Evolutionary conservation across 371 early-diverging fungal genomes (phyloP), one percentile per base, ranked within the genome.

Genomic region (Rhizomucor pusillus): DNA sequence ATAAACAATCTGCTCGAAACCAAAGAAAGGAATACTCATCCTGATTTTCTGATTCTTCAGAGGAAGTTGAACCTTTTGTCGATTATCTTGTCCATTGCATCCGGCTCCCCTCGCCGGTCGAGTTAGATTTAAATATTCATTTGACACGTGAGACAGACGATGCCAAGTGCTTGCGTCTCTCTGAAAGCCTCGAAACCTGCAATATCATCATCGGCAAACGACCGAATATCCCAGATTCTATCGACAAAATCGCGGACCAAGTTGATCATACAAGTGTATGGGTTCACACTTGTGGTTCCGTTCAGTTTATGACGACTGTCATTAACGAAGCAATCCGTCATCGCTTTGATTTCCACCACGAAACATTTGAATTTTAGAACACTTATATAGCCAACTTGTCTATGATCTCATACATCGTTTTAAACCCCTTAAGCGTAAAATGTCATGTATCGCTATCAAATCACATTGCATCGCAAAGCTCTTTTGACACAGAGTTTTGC

Each of bases 361-460:
- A 75, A 59, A 72, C 73, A 18, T 75, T 75, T 56, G 76, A 75
- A 43, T 72, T 72, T 45, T 72, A 67, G n/a, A n/a, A n/a, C n/a
- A n/a, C n/a, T n/a, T n/a, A n/a, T n/a, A n/a, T n/a, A n/a, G n/a
- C n/a, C n/a, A n/a, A n/a, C n/a, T n/a, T n/a, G n/a, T n/a, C n/a
- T n/a, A n/a, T n/a, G n/a, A n/a, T n/a, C n/a, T n/a, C n/a, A n/a
- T n/a, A n/a, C n/a, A n/a, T n/a, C n/a, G n/a, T n/a, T n/a, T n/a
- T n/a, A n/a, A n/a, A n/a, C n/a, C n/a, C n/a, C n/a, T n/a, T n/a
- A n/a, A n/a, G n/a, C n/a, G n/a, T n/a, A n/a, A n/a, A n/a, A n/a
- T n/a, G n/a, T n/a, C n/a, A n/a, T n/a, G n/a, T n/a, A n/a, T n/a
- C n/a, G n/a, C n/a, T n/a, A n/a, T n/a, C n/a, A n/a, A n/a, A n/a